Evolutionary conservation across 2,329 filamentous ascomycete species (phyloP), one percentile per base, ranked within the genome.

Genomic region (Blastomyces silverae): DNA sequence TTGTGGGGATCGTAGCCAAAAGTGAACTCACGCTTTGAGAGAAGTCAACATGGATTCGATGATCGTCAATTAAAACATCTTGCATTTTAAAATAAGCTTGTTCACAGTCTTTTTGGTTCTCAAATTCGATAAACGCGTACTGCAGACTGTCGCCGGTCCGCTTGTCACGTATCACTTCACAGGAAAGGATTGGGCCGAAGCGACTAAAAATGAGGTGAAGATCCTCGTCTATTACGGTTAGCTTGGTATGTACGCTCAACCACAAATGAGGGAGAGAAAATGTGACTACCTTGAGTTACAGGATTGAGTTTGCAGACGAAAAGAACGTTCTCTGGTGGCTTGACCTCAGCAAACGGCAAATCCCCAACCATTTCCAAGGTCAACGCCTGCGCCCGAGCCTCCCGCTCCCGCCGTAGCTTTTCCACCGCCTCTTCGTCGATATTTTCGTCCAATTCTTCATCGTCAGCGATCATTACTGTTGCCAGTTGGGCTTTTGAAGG

Each of bases 221-320:
- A 74, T 99, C 94, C 72, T 96, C 89, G 73, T 97, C 93, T 82
- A 69, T 4, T 61, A 10, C 57, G 42, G 52, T 22, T 37, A 34
- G 56, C 55, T 46, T 22, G 22, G 31, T 57, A 37, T 57, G 63
- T 56, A 60, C 56, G 56, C n/a, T 37, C 15, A 13, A 13, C 10
- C 42, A 31, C 44, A 28, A 31, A 37, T 37, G n/a, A 50, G 10
- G 11, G 13, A 28, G 50, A 17, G 11, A 31, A 31, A 31, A 15
- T 57, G 8, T 57, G 53, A 37, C 20, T 34, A 64, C 82, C 82
- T 73, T 91, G 89, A 11, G 94, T 99, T 58, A 99, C 92, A 0
- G 94, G 94, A 71, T 99, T 99, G 55, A 99, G 83, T 76, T 99
- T 99, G 87, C 94, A 99, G 55, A 99, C 92, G 74, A 99, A 99